Conservation (phyloP, 768 basidiomycete genomes). For the Pleurotus eryngii region DNA sequence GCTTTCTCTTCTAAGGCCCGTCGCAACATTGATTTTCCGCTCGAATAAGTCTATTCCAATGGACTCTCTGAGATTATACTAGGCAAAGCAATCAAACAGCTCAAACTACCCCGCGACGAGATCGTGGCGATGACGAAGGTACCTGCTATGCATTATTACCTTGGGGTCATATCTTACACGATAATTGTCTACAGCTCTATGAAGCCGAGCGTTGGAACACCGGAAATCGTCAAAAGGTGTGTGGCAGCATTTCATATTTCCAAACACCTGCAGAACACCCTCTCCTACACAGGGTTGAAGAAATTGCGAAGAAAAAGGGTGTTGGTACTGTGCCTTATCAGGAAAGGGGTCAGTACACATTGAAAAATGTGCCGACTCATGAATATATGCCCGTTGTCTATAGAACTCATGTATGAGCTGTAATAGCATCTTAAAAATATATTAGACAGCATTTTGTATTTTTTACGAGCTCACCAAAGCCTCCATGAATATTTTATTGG, state of each 20-base stretch:
- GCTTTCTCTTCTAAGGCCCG: neutral
- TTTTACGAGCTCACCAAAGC: too few relatives aligned
- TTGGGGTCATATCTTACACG: neutral
- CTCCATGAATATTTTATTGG: too few relatives aligned
- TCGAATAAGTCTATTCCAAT: slow-evolving; percentile 55
- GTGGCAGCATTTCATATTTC: slow-evolving; percentile 13
- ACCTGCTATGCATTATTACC: neutral
- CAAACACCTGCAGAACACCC: neutral
- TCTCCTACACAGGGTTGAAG: slow-evolving; percentile 33
- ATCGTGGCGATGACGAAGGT: slow-evolving; percentile 81
- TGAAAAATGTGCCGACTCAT: too few relatives aligned
- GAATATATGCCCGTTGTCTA: too few relatives aligned
- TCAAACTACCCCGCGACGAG: slow-evolving; percentile 65
- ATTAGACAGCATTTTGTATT: too few relatives aligned
- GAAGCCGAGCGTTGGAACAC: slow-evolving; percentile 16
- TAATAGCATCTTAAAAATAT: too few relatives aligned
- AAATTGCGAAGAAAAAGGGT: slow-evolving; percentile 39
- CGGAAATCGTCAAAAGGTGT: slow-evolving; percentile 27
- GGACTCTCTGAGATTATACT: slow-evolving; percentile 64
- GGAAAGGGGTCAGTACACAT: too few relatives aligned
- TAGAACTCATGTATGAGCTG: too few relatives aligned
- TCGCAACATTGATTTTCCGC: neutral
- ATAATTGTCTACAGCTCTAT: slow-evolving; percentile 29
- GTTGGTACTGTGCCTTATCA: slow-evolving; percentile 9
- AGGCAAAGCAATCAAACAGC: slow-evolving; percentile 68